Conservation (phyloP, 306 rosid species). For the Rubus parviflorus region DNA sequence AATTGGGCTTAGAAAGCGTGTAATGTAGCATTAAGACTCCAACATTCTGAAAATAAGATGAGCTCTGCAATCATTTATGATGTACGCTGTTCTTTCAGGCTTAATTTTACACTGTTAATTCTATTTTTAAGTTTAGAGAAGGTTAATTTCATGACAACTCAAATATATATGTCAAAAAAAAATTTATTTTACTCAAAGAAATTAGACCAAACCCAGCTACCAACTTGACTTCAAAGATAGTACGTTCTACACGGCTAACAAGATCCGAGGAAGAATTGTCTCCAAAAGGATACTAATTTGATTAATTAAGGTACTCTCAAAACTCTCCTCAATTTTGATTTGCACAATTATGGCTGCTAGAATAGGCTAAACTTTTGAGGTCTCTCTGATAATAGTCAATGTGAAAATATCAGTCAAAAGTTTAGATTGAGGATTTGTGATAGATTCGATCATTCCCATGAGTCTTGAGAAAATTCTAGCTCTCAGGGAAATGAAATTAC, state of each 20-base stretch:
- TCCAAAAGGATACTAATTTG: background rate
- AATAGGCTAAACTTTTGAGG: background rate
- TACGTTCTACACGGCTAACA: background rate
- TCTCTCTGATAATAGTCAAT: background rate
- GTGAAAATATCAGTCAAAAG: background rate
- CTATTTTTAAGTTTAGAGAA: background rate
- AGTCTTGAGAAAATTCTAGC: background rate
- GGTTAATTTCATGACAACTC: background rate
- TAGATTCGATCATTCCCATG: background rate
- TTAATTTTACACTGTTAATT: too few relatives aligned
- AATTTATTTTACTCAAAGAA: background rate
- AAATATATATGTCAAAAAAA: too few relatives aligned
- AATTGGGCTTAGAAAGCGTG: background rate
- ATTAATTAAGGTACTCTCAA: background rate
- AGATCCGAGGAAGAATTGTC: background rate
- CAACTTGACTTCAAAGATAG: background rate
- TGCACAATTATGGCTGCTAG: too few relatives aligned
- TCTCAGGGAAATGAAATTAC: background rate
- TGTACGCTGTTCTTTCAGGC: background rate
- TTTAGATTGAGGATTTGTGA: background rate
- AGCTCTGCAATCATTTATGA: background rate
- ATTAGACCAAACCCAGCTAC: background rate
- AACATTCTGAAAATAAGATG: slow-evolving; percentile 6
- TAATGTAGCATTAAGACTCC: background rate
- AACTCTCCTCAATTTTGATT: background rate